A percentile compares a stretch with the other conserved stretches of the same genome.
Conservation (phyloP, 805 yeast genomes). For the Suhomyces faveliae region DNA sequence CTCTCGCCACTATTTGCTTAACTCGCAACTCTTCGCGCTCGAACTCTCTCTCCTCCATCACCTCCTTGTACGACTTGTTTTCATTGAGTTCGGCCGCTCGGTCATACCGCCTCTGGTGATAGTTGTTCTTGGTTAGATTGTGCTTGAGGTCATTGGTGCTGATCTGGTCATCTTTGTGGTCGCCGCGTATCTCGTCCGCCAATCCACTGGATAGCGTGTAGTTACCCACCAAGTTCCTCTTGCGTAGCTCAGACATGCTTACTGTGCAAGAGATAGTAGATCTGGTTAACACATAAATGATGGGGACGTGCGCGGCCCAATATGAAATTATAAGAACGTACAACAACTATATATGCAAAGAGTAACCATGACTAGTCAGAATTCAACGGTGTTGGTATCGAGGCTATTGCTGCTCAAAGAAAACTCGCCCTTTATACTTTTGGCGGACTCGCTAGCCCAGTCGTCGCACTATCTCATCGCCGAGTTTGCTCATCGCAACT, state of each 20-base stretch:
- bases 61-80: constrained; percentile 38
- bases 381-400: constrained; percentile 53
- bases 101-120: constrained; percentile 28
- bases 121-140: constrained; percentile 22
- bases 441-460: constrained; percentile 70
- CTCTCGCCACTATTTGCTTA: constrained; percentile 21
- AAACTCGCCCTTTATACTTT: constrained; percentile 65
- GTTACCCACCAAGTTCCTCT: constrained; percentile 23
- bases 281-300: too few species aligned
- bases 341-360: background rate
- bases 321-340: too few species aligned
- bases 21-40: constrained; percentile 36
- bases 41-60: constrained; percentile 39
- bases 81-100: constrained; percentile 22
- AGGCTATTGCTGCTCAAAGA: constrained; percentile 73
- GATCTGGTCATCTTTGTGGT: constrained; percentile 17
- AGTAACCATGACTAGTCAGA: constrained; percentile 6
- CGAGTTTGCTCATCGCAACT: constrained; percentile 53
- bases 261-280: too few species aligned
- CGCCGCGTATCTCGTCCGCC: constrained; percentile 24
- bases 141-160: constrained; percentile 16
- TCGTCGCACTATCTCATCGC: constrained; percentile 54
- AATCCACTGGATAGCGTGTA: constrained; percentile 33
- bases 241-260: constrained; percentile 1
- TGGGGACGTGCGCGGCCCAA: background rate